phyloP scores from a whole-genome alignment of 163 green algal species.

The Scenedesmus sp. region DNA sequence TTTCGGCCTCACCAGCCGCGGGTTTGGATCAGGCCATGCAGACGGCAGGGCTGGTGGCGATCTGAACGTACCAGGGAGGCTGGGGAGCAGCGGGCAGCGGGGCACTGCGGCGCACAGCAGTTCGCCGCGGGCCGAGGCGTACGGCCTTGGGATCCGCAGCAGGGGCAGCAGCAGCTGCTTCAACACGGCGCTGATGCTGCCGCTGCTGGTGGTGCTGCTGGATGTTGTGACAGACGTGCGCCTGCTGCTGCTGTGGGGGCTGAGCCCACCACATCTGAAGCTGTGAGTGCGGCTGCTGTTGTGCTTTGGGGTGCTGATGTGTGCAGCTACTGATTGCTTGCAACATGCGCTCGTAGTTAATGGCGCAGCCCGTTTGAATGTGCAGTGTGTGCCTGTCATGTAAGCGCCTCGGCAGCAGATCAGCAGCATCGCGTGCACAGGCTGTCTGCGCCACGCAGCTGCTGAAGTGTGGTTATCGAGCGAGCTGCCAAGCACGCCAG shows the following conservation, averaged over 20 bases:
- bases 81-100: background rate
- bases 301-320: background rate
- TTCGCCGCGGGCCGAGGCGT: background rate
- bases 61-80: background rate
- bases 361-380: too few species aligned
- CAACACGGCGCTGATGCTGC: constrained; percentile 8
- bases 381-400: too few species aligned
- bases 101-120: background rate
- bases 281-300: constrained; percentile 8
- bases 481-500: too few species aligned
- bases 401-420: too few species aligned
- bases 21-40: background rate
- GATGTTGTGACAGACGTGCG: constrained; percentile 23
- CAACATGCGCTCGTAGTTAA: too few species aligned
- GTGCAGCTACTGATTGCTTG: too few species aligned
- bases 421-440: too few species aligned
- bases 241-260: constrained; percentile 48
- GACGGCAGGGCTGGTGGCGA: background rate
- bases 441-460: too few species aligned
- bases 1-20: background rate
- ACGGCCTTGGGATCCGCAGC: background rate
- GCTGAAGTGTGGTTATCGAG: too few species aligned
- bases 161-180: constrained; percentile 28
- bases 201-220: constrained; percentile 8
- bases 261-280: constrained; percentile 39